Base-by-base conservation (phyloP, 1,284 basidiomycete genomes). In the Cutaneotrichosporon dermatis region DNA sequence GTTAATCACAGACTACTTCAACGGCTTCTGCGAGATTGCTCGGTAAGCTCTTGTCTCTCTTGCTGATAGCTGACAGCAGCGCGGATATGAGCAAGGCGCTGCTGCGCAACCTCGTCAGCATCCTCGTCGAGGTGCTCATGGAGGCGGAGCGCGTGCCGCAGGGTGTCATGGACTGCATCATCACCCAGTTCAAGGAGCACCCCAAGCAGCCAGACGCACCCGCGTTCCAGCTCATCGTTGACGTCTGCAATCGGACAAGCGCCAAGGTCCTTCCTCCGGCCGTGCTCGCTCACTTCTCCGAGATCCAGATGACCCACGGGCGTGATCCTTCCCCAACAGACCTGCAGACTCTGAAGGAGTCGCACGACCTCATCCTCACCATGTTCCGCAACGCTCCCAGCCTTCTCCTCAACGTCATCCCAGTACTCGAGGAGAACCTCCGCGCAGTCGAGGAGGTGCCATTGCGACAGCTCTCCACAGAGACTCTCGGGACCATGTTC, bases 341-440 rank as follows among this genome's bases (percentile, higher is more conserved):
- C 49, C 82, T 95, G 54, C 83, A 85, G 60, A 82, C 81, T 15
- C 64, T 79, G 12, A 46, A 61, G 7, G 67, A 74, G 0, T 88
- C 90, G 1, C 94, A 99, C 76, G 83, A 86, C 45, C 87, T 97
- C 61, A 88, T 99, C 74, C 87, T 90, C 67, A 86, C 87, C 45
- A 84, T 99, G 35, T 87, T 90, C 75, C 84, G 84, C 35, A 83
- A 88, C 16, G 92, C 88, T 69, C 92, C 95, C 0, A 81, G 84
- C 10, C 80, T 98, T 12, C 80, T 99, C 0, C 85, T 90, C 68
- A 92, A 88, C 72, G 91, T 97, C 50, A 87, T 99, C 12, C 95
- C 95, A 0, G 88, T 93, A 60, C 84, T 99, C 11, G 94, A 96
- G 75, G 89, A 92, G 68, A 92, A 97, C 72, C 82, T 98, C 4